Percentiles rank a stretch among this genome's conserved stretches.
Evolutionary conservation across 1,284 basidiomycete species (phyloP).

Genomic region (Ustilago curta): DNA sequence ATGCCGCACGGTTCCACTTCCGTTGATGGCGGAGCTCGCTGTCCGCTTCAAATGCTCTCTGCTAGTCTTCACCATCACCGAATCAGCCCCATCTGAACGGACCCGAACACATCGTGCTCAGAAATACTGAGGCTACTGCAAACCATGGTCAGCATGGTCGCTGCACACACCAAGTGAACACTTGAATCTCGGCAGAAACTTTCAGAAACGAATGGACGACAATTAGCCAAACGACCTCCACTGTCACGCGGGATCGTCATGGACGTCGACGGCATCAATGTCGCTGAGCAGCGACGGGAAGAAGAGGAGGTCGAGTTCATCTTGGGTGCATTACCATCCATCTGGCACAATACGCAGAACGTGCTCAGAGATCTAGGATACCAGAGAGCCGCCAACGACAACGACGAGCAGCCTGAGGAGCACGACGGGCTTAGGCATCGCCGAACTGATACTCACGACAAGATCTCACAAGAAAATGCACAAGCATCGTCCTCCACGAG

Average conservation of each 20-base stretch:
- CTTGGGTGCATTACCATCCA: slow-evolving; percentile 32
- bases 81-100: background rate
- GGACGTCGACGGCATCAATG: slow-evolving; percentile 16
- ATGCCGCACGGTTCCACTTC: slow-evolving; percentile 24
- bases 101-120: too few species aligned
- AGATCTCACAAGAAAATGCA: too few species aligned
- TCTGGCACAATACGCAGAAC: slow-evolving; percentile 45
- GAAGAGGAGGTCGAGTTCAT: slow-evolving; percentile 49
- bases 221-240: background rate
- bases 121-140: background rate
- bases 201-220: background rate
- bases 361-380: slow-evolving; percentile 45
- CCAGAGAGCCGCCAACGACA: slow-evolving; percentile 2
- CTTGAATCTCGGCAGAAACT: background rate
- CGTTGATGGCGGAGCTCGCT: slow-evolving; percentile 13
- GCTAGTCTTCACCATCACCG: background rate
- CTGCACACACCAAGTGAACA: background rate
- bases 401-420: background rate
- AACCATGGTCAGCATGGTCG: background rate
- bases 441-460: background rate
- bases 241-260: slow-evolving; percentile 6
- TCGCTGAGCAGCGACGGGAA: slow-evolving; percentile 21
- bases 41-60: background rate
- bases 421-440: slow-evolving; percentile 13
- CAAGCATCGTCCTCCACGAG: background rate